Percentiles rank a stretch among this genome's conserved stretches.
These are phyloP conservation scores for Aschersonia sp. DNA, from an alignment of 2,329 filamentous ascomycete species.

Conservation along the genomic window DNA sequence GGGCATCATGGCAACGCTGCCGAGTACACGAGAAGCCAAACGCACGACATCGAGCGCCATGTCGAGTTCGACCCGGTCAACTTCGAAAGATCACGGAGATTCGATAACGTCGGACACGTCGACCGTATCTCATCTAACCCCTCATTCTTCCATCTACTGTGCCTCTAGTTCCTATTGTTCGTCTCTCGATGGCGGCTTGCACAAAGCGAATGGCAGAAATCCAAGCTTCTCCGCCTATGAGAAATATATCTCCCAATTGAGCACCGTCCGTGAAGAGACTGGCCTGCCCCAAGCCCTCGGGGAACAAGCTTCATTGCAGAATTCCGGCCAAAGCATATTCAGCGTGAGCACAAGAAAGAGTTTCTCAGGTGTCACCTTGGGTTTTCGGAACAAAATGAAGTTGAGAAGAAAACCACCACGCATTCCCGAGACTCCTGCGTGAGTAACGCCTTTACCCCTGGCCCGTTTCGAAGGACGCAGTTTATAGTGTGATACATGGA, in stretches of 20 bases:
- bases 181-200: conserved; percentile 3
- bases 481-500: background rate
- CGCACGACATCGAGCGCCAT: conserved; percentile 24
- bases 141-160: conserved; percentile 25
- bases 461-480: too few relatives aligned
- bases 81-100: conserved; percentile 26
- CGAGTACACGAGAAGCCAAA: conserved; percentile 13
- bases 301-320: conserved; percentile 12
- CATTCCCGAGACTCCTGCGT: conserved; percentile 18
- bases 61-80: conserved; percentile 25
- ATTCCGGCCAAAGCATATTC: conserved; percentile 24
- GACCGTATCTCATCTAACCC: conserved; percentile 24
- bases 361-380: conserved; percentile 29
- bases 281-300: conserved; percentile 19
- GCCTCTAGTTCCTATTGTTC: conserved; percentile 6
- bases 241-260: conserved; percentile 30
- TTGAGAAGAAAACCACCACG: conserved; percentile 23
- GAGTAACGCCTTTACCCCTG: conserved; percentile 6
- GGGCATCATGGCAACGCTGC: conserved; percentile 16
- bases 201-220: conserved; percentile 17
- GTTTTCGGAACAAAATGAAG: conserved; percentile 27
- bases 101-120: conserved; percentile 29
- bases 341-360: conserved; percentile 30
- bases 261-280: conserved; percentile 24
- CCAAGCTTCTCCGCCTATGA: conserved; percentile 38